A percentile compares a stretch with the other conserved stretches of the same genome.
Evolutionary conservation across 179 eudicot genomes (phyloP).

Genomic region (Corrigiola litoralis): DNA sequence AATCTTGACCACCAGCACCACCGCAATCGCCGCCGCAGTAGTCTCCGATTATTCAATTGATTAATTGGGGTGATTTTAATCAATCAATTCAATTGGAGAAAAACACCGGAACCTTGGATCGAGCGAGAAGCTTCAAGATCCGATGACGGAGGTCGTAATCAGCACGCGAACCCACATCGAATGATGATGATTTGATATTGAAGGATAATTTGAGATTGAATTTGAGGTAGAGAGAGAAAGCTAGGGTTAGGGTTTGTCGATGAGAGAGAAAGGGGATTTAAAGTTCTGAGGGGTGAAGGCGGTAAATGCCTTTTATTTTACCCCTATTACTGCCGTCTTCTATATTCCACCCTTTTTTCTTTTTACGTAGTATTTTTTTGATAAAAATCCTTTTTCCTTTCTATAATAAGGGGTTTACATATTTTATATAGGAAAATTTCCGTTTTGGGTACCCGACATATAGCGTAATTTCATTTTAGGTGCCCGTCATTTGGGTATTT

Average conservation of each 20-base stretch:
- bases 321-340: too few species aligned
- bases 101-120: too few species aligned
- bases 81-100: neutral
- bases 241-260: slow-evolving; percentile 27
- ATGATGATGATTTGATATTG: neutral
- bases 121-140: too few species aligned
- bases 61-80: neutral
- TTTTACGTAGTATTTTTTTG: too few species aligned
- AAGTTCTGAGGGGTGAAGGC: neutral
- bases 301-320: too few species aligned
- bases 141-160: neutral
- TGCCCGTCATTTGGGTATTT: too few species aligned
- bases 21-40: neutral
- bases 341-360: too few species aligned
- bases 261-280: neutral
- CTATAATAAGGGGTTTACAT: too few species aligned
- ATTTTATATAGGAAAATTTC: too few species aligned
- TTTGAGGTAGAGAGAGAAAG: neutral
- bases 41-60: slow-evolving; percentile 12
- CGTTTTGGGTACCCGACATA: too few species aligned
- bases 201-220: neutral
- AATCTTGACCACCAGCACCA: slow-evolving; percentile 13
- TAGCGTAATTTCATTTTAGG: too few species aligned
- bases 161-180: neutral
- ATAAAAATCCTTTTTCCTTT: too few species aligned